Evolutionary conservation across 257 asterid genomes (phyloP), one percentile per base, ranked within the genome.

Genomic region (Hygrophila difformis): DNA sequence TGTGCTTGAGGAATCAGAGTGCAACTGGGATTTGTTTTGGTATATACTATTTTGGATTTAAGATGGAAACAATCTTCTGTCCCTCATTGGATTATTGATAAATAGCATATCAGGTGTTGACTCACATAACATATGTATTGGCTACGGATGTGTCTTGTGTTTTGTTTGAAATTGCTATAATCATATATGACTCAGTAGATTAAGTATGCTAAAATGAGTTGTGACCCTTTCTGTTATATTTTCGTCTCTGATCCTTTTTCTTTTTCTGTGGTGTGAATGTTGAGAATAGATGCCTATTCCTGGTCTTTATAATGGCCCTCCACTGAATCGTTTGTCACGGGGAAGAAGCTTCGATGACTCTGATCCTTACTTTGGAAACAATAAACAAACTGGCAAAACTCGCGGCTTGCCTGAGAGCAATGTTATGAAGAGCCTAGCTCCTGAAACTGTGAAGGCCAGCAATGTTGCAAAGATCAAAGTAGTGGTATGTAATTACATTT

Each of bases 381-480:
- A 63, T 44, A 85, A 74, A 48, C 93, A 73, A 62, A 48, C 80
- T 41, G 80, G 79, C 47, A 73, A 71, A 67, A 65, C 63, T 51
- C 84, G 76, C 52, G 73, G 68, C 45, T 59, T 80, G 57, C 77
- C 79, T 39, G 96, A 91, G 67, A 78, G 57, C 64, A 86, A 62
- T 51, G 79, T 63, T 57, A 41, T 70, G 53, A 86, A 74, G 67
- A 78, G 73, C 63, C 65, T 82, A 39, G 71, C 84, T 15, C 73
- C 85, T 45, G 98, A 91, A 48, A 86, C 82, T 55, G 92, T 78
- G 70, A 86, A 75, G 64, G 73, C 92, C 41, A 78, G 93, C 70
- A 91, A 74, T 60, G 94, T 86, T 40, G 98, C 96, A 37, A 91
- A 91, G 73, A 86, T 91, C 60, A 91, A 86, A 86, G 98, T 91